These are phyloP conservation scores for Colletotrichum australisinense DNA, from an alignment of 2,329 filamentous ascomycete species.

Conservation along the genomic window DNA sequence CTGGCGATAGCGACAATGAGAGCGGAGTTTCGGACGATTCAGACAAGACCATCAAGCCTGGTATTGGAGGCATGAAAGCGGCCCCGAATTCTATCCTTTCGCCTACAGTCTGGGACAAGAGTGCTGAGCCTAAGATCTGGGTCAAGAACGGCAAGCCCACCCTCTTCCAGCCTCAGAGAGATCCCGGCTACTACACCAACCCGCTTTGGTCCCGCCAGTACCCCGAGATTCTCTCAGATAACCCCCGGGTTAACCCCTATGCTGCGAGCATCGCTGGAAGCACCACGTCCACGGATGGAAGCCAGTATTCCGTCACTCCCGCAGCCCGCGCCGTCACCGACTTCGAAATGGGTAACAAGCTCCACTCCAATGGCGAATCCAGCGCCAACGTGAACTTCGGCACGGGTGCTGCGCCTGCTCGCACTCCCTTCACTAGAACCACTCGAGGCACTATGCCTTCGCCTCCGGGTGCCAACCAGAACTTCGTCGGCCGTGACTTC, in stretches of 20 bases:
- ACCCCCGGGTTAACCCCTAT: not conserved
- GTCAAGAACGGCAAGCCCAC: constrained; percentile 30
- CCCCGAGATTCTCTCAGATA: constrained; percentile 26
- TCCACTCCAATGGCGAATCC: not conserved
- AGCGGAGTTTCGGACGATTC: constrained; percentile 9
- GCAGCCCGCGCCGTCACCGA: not conserved
- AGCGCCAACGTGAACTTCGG: not conserved
- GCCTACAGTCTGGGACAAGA: constrained; percentile 22
- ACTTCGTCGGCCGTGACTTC: not conserved
- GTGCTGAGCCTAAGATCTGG: constrained; percentile 28
- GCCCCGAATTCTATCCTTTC: not conserved
- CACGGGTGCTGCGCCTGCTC: not conserved
- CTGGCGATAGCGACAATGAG: not conserved
- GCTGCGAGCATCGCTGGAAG: not conserved
- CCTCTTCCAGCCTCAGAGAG: constrained; percentile 18
- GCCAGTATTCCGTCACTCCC: not conserved
- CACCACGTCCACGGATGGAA: not conserved
- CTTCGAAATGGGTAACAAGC: not conserved
- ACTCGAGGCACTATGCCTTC: not conserved
- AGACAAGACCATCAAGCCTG: constrained; percentile 1
- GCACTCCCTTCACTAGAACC: not conserved
- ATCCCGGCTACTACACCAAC: constrained; percentile 20
- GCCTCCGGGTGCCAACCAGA: not conserved
- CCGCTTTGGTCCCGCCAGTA: constrained; percentile 34
- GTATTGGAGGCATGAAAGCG: not conserved